Evolutionary conservation across 768 basidiomycete genomes (phyloP), one percentile per base, ranked within the genome.

Genomic region (Chiua virens): DNA sequence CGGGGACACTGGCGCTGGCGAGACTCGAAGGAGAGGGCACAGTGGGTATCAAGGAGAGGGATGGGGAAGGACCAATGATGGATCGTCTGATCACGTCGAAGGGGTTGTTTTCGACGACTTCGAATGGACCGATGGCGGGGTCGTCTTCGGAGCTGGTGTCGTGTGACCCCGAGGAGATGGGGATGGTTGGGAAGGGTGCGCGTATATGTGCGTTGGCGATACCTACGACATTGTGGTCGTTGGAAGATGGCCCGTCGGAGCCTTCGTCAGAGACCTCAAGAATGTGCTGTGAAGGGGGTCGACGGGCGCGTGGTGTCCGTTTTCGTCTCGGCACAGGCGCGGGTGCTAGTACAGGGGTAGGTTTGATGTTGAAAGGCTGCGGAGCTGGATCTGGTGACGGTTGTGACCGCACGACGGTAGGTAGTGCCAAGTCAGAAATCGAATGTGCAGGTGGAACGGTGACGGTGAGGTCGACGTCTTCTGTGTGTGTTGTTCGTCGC

Each of bases 251-350:
- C 8, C 10, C 30, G 5, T 58, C 47, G 5, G 49, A 55, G 22
- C 43, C 61, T 35, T 63, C 67, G n/a, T 65, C 57, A 8, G 56
- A 56, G 18, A 42, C 61, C 34, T 69, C 65, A 4, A 45, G 20
- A 15, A 71, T 69, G 39, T 55, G 56, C 6, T 58, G 57, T 27
- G 69, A 70, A 1, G 58, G 54, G 1, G 61, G 65, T 25, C 61
- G 54, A 42, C 57, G 55, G 15, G 44, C 2, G 5, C 34, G 58
- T 45, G 32, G 51, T 8, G 23, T 49, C 3, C 56, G 54, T 9
- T 45, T 50, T 9, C 48, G 51, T 21, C 42, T 48, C 3, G 38
- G 37, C 27, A 17, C 41, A 6, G 43, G 30, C 15, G 46, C 21
- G 4, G 43, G n/a, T 1, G 36, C 27, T 5, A 44, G 44, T 13